Base-by-base conservation (phyloP, 768 basidiomycete species). In the Austroboletus eburneus region DNA sequence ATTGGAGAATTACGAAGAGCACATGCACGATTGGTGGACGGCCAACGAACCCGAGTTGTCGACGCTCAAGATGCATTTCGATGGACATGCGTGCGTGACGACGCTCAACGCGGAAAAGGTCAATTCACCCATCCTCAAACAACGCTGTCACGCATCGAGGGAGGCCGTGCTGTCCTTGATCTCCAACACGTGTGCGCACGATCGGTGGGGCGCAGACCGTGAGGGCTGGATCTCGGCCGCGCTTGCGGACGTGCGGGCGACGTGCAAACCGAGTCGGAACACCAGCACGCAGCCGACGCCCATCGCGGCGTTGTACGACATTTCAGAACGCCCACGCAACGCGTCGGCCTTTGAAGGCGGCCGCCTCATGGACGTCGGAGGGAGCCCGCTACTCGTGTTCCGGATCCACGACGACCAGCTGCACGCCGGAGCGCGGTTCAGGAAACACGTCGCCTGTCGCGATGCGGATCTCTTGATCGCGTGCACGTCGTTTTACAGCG, bases 51-150 rank as follows among this genome's bases (percentile, higher is more conserved):
- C 33, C 34, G 65, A 64, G 46, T 57, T 70, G 35, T 30, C 47
- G 24, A 32, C 13, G 39, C 57, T 63, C 49, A 59, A 57, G 30
- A 65, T 72, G 62, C 45, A 50, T 37, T 69, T 72, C 41, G 50
- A 52, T 27, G 69, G 59, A 7, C 67, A 69, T 45, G 71, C 69
- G 5, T 72, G 69, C 46, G 61, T 74, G 46, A 73, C 71, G 21
- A 68, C 71, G 33, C 67, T 63, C 42, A 51, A 63, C 29, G 45
- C 40, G 3, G 52, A 60, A 48, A 63, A 55, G 48, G 61, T 62
- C 41, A 57, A 65, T 24, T 63, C 63, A 8, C 63, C 63, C 10
- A 27, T 50, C 16, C 58, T 63, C 51, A 65, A 50, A 22, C 51
- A 55, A 10, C 62, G 62, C 20, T 63, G 61, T 50, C 46, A 43